Percentiles rank a stretch among this genome's conserved stretches.
These are phyloP conservation scores for Trifolium repens DNA, from an alignment of 306 rosid species.

Conservation along the genomic window DNA sequence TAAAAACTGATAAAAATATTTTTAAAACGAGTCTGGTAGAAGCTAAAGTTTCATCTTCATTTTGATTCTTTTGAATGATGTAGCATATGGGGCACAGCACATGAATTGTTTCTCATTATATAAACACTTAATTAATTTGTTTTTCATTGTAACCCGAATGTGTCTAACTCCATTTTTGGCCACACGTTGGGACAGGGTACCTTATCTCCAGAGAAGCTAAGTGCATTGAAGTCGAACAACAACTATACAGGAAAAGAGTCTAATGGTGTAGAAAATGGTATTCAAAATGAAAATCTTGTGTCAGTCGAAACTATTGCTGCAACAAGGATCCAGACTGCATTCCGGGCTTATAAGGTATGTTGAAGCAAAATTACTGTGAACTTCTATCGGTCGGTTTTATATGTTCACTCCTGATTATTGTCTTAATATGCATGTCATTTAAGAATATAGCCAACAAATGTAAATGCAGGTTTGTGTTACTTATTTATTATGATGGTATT, in stretches of 20 bases:
- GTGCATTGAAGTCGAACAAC: conserved; percentile 52
- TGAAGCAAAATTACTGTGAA: conserved; percentile 14
- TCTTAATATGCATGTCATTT: conserved; percentile 20
- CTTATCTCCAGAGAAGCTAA: conserved; percentile 49
- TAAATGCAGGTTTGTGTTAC: conserved; percentile 6
- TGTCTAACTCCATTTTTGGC: conserved; percentile 32
- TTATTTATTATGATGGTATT: not conserved
- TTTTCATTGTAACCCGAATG: conserved; percentile 29
- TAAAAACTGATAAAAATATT: no score
- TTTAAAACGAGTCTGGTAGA: no score
- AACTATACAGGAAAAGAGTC: conserved; percentile 45
- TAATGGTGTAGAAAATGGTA: conserved; percentile 46
- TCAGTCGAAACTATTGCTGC: conserved; percentile 81
- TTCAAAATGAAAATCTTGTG: conserved; percentile 52
- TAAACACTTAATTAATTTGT: conserved; percentile 4
- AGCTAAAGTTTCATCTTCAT: no score
- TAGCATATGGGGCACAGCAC: not conserved
- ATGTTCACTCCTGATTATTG: conserved; percentile 8
- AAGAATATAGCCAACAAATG: conserved; percentile 9
- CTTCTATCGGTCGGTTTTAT: conserved; percentile 8
- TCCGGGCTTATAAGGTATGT: conserved; percentile 79
- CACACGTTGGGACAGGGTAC: conserved; percentile 55
- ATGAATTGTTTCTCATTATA: not conserved
- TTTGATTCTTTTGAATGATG: no score
- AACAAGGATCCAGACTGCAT: conserved; percentile 83